Conservation (phyloP, 2,329 filamentous ascomycete genomes). For the Neodidymelliopsis sp. region DNA sequence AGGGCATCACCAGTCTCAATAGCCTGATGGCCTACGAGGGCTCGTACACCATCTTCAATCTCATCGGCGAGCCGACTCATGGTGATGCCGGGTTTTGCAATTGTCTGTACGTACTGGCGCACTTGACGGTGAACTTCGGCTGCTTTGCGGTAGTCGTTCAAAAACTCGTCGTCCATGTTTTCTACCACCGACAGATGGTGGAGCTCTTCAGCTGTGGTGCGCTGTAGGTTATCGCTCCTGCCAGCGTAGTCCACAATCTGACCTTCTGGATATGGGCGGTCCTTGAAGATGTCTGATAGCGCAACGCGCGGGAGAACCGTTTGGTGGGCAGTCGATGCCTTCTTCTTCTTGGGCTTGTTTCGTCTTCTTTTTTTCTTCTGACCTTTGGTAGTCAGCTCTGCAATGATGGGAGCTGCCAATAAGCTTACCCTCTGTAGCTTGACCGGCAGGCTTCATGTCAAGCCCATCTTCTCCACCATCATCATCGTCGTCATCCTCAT, state of each 20-base stretch:
- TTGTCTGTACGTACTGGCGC: conserved; percentile 78
- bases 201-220: conserved; percentile 83
- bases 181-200: conserved; percentile 69
- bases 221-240: conserved; percentile 74
- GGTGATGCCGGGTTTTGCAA: conserved; percentile 78
- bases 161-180: conserved; percentile 76
- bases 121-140: conserved; percentile 90
- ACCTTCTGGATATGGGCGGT: conserved; percentile 74
- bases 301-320: conserved; percentile 76
- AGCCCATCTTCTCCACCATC: conserved; percentile 52
- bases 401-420: neutral
- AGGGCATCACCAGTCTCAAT: conserved; percentile 78
- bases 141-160: conserved; percentile 80
- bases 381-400: conserved; percentile 27
- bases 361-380: conserved; percentile 76
- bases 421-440: conserved; percentile 27
- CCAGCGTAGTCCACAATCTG: conserved; percentile 73
- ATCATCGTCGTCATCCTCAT: conserved; percentile 60
- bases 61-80: conserved; percentile 81
- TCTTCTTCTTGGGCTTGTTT: conserved; percentile 78
- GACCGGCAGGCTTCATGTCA: conserved; percentile 32
- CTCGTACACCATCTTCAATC: conserved; percentile 81
- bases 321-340: conserved; percentile 63
- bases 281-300: conserved; percentile 73
- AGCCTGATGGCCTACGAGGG: conserved; percentile 76